Evolutionary conservation across 2,329 filamentous ascomycete species (phyloP), one percentile per base, ranked within the genome.

Genomic region (Pseudocercospora ulei): DNA sequence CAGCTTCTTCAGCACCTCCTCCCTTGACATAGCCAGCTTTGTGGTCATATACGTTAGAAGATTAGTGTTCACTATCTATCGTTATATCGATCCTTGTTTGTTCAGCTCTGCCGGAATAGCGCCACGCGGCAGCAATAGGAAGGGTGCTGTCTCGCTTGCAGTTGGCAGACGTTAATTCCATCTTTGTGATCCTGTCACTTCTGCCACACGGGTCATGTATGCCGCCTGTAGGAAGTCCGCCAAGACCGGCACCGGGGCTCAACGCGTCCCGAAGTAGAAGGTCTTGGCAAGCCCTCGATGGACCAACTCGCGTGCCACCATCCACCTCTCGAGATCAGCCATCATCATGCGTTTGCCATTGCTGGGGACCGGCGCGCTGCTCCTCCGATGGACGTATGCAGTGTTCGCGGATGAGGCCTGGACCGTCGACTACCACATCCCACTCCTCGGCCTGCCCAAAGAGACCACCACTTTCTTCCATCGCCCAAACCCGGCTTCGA

Each of bases 401-500:
- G 76, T 96, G 44, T 94, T 86, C 66, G 71, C 75, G 52, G 90
- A 98, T 59, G 88, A 98, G 63, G 86, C 92, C 51, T 87, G 79
- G 66, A 74, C 84, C 54, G 75, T 92, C 61, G 90, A 98, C 65
- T 96, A 86, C 67, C 88, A 96, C 65, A 78, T 93, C 66, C 76
- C 83, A 49, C 78, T 96, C 33, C 69, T 98, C 56, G 90, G 90
- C 56, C 66, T 83, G 23, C 86, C 90, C 38, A 80, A 81, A 60
- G 69, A 75, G 59, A 76, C 83, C 47, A 82, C 84, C 45, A 95
- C 88, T 52, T 92, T 96, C 72, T 96, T 96, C 75, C 85, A 95
- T 65, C 80, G 79, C 52, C 88, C 90, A 24, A 73, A 81, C 55
- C 72, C 75, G 47, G 75, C 79, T 51, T 87, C 88, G 47, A 85